Evolutionary conservation across 2,329 filamentous ascomycete genomes (phyloP), one percentile per base, ranked within the genome.

Genomic region (Cercospora sojina): DNA sequence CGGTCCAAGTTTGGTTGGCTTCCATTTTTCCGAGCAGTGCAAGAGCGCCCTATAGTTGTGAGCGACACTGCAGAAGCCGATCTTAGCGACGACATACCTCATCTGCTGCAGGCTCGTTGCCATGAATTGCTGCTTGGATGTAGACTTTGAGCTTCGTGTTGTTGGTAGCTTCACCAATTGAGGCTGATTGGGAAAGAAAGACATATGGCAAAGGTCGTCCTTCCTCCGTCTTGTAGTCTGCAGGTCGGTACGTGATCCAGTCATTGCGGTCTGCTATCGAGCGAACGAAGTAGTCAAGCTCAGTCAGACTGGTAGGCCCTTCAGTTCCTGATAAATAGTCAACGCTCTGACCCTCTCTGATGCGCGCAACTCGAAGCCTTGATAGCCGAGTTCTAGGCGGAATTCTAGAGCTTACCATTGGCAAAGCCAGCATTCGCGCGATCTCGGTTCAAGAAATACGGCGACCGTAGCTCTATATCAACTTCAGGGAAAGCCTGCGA

Each of bases 41-140:
- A 12, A 78, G 71, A 13, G 74, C 70, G 0, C 77, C 75, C 65
- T 79, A 18, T 8, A 10, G 4, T n/a, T 57, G 13, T 31, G 12
- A 53, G 23, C 47, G 47, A 27, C 1, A 25, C 12, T 16, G 10
- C 12, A 25, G 12, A 51, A 43, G 23, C 13, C n/a, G 18, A 20
- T 57, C 1, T 35, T 16, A 18, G 10, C 13, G 16, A 3, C 9
- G n/a, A 3, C n/a, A 32, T 8, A 57, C 53, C 53, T 57, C 74
- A 59, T 79, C 77, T 12, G 76, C 78, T 2, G 76, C 78, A 3
- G 78, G 77, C 62, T 79, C 78, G 56, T 79, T 78, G 8, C 78
- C 78, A 47, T 79, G 78, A 1, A 78, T 74, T 7, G 70, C 75
- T 10, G 73, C 77, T 62, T 80, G 78, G 6, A 80, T 73, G 27